Evolutionary conservation across 1,284 basidiomycete genomes (phyloP).

Genomic region (Trametes polyzona): DNA sequence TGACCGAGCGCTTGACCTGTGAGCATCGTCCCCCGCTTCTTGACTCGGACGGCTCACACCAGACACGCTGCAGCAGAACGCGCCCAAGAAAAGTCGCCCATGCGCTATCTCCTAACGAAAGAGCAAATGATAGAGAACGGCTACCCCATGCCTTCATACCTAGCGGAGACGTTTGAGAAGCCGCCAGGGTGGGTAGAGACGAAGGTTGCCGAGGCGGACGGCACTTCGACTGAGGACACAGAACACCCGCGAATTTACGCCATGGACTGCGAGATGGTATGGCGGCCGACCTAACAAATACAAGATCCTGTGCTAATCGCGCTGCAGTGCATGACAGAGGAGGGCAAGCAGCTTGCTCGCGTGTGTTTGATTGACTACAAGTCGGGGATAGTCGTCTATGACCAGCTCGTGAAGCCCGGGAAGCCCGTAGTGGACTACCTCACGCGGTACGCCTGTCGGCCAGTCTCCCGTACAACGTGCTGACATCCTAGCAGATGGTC

Average conservation of each 20-base stretch:
- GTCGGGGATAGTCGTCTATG: conserved; percentile 75
- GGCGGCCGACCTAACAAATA: conserved; percentile 25
- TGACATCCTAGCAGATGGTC: conserved; percentile 65
- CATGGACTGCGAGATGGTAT: conserved; percentile 94
- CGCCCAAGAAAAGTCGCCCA: conserved; percentile 60
- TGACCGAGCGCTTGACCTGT: conserved; percentile 59
- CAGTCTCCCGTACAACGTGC: neutral
- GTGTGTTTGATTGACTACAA: conserved; percentile 82
- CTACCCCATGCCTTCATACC: conserved; percentile 83
- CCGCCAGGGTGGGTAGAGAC: conserved; percentile 77
- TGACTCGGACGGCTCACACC: neutral
- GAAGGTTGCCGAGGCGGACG: conserved; percentile 46
- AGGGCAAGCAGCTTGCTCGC: conserved; percentile 85
- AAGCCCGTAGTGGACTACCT: conserved; percentile 87
- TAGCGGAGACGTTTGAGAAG: conserved; percentile 70
- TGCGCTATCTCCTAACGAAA: conserved; percentile 73
- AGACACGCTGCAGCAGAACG: conserved; percentile 52
- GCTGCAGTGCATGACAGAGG: conserved; percentile 78
- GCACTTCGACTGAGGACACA: conserved; percentile 34
- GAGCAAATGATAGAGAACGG: conserved; percentile 92
- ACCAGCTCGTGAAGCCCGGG: conserved; percentile 84
- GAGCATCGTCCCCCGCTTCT: conserved; percentile 29
- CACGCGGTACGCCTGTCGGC: conserved; percentile 60
- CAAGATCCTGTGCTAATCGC: conserved; percentile 5
- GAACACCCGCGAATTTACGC: conserved; percentile 63